phyloP scores from a whole-genome alignment of 164 flowering plant species.

The Stephania yunnanensis region DNA sequence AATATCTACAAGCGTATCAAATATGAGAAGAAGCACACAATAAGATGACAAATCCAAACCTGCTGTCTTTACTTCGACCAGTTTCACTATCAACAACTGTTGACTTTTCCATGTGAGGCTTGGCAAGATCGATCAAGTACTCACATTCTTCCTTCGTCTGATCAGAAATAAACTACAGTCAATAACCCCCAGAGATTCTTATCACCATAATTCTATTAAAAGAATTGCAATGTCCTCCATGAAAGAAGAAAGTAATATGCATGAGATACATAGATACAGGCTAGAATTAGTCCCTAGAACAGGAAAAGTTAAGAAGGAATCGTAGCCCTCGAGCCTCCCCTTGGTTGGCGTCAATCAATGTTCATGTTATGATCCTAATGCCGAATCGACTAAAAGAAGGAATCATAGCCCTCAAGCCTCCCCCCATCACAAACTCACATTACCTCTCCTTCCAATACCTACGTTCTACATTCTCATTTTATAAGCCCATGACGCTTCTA shows the following conservation, averaged over 20 bases:
- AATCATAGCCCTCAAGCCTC: background rate
- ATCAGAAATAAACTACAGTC: conserved; percentile 7
- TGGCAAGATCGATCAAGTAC: conserved; percentile 73
- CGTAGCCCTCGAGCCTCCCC: no score
- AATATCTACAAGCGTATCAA: background rate
- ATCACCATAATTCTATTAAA: background rate
- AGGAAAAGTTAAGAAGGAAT: background rate
- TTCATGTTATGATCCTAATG: background rate
- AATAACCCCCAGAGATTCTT: background rate
- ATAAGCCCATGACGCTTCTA: background rate
- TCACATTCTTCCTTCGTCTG: conserved; percentile 93
- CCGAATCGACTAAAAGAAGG: background rate
- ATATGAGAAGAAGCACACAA: background rate
- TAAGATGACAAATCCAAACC: conserved; percentile 35
- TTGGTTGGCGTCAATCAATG: background rate
- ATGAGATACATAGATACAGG: no score
- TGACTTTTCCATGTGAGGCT: conserved; percentile 85
- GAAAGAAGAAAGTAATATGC: background rate
- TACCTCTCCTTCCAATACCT: background rate
- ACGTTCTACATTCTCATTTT: background rate
- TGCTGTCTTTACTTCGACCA: conserved; percentile 92
- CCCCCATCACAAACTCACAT: background rate
- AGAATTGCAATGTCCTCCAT: background rate
- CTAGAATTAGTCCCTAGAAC: no score
- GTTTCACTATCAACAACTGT: conserved; percentile 82